Evolutionary conservation across 768 basidiomycete genomes (phyloP).

Genomic region (Obba rivulosa): DNA sequence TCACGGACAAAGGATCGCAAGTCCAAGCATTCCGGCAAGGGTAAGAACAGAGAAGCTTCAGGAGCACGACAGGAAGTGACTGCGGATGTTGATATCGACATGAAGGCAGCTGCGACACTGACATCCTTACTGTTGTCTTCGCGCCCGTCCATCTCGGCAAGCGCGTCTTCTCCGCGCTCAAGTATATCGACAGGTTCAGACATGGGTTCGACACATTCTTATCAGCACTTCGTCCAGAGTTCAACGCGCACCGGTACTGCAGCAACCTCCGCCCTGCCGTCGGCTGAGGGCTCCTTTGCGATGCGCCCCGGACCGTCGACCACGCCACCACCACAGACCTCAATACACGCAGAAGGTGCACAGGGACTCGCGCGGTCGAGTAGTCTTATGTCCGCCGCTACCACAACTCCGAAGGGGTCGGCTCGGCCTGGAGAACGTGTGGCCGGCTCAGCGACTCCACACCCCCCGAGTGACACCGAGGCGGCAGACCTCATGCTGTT

Average conservation of each 20-base stretch:
- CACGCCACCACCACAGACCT: slow-evolving; percentile 30
- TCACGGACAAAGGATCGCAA: slow-evolving; percentile 16
- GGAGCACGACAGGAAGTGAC: slow-evolving; percentile 1
- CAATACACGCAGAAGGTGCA: slow-evolving; percentile 12
- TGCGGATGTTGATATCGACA: slow-evolving; percentile 42
- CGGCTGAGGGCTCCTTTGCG: slow-evolving; percentile 35
- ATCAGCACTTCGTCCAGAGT: slow-evolving; percentile 62
- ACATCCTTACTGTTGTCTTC: slow-evolving; percentile 67
- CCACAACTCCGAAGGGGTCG: slow-evolving; percentile 20
- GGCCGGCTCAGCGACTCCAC: slow-evolving; percentile 26
- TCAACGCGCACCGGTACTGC: slow-evolving; percentile 49
- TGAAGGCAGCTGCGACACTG: slow-evolving; percentile 79
- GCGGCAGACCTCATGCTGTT: slow-evolving; percentile 84
- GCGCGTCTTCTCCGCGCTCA: slow-evolving; percentile 65
- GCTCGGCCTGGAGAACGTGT: slow-evolving; percentile 9
- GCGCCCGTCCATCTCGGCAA: slow-evolving; percentile 50
- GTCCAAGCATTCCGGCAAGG: slow-evolving; percentile 16
- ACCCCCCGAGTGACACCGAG: slow-evolving; percentile 68
- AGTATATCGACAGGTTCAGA: slow-evolving; percentile 68
- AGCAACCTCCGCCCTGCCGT: slow-evolving; percentile 33
- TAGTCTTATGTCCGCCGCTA: not conserved
- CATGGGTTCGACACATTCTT: slow-evolving; percentile 53
- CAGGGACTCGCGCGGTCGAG: slow-evolving; percentile 7
- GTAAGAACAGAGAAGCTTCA: slow-evolving; percentile 13
- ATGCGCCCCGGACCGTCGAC: slow-evolving; percentile 23